Evolutionary conservation across 2,329 filamentous ascomycete genomes (phyloP).

Genomic region (Nakataea oryzae): DNA sequence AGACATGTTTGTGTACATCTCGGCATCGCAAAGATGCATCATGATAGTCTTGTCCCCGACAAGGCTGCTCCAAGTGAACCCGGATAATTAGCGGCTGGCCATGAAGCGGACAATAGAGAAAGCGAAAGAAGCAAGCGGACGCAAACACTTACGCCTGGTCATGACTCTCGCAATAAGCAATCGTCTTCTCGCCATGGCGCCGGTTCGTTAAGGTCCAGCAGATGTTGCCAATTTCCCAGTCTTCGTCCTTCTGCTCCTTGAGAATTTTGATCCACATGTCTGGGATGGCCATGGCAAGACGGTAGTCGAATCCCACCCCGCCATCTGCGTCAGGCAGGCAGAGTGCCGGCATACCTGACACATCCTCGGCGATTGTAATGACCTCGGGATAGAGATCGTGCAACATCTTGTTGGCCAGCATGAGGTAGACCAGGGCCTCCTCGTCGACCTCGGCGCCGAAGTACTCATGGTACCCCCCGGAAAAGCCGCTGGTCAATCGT

Average conservation of each 20-base stretch:
- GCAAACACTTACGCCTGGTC: conserved; percentile 74
- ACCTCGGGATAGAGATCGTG: conserved; percentile 78
- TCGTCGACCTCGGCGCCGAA: conserved; percentile 85
- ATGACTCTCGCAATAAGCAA: conserved; percentile 94
- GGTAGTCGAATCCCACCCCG: conserved; percentile 93
- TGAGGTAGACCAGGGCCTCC: conserved; percentile 88
- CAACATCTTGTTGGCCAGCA: conserved; percentile 93
- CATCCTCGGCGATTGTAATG: conserved; percentile 93
- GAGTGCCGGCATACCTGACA: conserved; percentile 96
- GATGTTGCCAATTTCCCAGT: conserved; percentile 85
- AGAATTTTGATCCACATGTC: conserved; percentile 99
- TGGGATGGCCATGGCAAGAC: conserved; percentile 92
- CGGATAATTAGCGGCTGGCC: not conserved
- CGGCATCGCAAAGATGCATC: conserved; percentile 96
- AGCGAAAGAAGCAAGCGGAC: not conserved
- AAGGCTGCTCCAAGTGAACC: conserved; percentile 44
- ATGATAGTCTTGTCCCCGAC: conserved; percentile 95
- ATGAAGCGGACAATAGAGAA: not conserved
- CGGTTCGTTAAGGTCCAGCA: conserved; percentile 85
- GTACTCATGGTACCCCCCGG: conserved; percentile 96
- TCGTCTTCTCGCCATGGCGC: conserved; percentile 93
- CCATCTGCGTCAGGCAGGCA: conserved; percentile 78
- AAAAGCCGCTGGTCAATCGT: conserved; percentile 63
- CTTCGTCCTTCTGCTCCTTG: conserved; percentile 82
- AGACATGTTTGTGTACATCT: conserved; percentile 98